Evolutionary conservation across 768 basidiomycete species (phyloP).

Genomic region (Mycena vitilis): DNA sequence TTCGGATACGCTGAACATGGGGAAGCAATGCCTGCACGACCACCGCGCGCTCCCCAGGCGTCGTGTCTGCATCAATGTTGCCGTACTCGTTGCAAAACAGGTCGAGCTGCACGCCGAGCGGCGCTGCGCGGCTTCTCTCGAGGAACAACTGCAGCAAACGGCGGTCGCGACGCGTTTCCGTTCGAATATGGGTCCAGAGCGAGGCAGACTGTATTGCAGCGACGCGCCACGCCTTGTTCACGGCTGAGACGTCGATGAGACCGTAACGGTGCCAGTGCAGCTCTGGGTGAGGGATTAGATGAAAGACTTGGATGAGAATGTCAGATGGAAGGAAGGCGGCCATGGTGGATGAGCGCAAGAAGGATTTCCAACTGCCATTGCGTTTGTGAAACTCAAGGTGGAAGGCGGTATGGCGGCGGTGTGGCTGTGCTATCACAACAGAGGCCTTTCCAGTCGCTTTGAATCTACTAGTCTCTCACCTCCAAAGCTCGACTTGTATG

Average conservation of each 20-base stretch:
- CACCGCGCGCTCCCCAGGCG: conserved; percentile 17
- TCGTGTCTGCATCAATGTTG: conserved; percentile 8
- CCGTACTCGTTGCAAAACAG: conserved; percentile 17
- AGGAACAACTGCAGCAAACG: conserved; percentile 12
- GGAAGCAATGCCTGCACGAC: conserved; percentile 19
- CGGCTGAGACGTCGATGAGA: conserved; percentile 9
- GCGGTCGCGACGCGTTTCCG: conserved; percentile 7
- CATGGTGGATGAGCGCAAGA: too few relatives aligned
- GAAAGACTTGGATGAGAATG: conserved; percentile 22
- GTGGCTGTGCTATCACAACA: too few relatives aligned
- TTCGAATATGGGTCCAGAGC: conserved; percentile 24
- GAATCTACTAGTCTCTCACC: too few relatives aligned
- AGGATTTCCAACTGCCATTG: too few relatives aligned
- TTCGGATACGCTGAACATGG: conserved; percentile 15
- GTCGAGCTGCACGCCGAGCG: conserved; percentile 12
- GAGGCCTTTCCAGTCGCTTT: too few relatives aligned
- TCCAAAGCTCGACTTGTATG: too few relatives aligned
- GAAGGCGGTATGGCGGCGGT: too few relatives aligned
- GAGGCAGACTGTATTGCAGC: conserved; percentile 16
- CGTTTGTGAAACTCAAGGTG: too few relatives aligned
- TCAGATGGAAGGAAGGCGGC: conserved; percentile 9
- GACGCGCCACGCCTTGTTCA: conserved; percentile 17
- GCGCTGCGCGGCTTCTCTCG: conserved; percentile 13
- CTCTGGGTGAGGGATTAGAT: conserved; percentile 9
- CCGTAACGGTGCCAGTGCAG: conserved; percentile 9